Base-by-base conservation (phyloP, 179 eudicot species). In the Monotropa hypopitys region DNA sequence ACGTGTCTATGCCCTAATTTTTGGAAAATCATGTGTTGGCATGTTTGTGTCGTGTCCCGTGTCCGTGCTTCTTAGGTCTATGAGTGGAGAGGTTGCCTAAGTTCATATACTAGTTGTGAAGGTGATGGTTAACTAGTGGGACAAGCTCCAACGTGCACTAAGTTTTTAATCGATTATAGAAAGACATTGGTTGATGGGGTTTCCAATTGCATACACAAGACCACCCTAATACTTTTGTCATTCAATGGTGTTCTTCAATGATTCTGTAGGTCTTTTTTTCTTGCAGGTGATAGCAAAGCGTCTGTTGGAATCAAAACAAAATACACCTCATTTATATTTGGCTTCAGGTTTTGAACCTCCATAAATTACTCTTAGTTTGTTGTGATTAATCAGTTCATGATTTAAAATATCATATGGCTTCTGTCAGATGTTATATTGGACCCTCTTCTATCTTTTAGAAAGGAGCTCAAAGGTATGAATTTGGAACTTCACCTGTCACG, bases 291-390 rank as follows among this genome's bases (percentile, higher is more conserved):
- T 94, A 84, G 97, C 98, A 46, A 88, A 79, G 79, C 88, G 98
- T 72, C 83, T 95, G 80, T 83, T 95, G 89, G 99, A 95, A 81
- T 95, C 99, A 72, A 95, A 95, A 83, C 97, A 91, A 84, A 89
- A 72, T 78, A 91, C 81, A 71, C 99, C 99, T 77, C 99, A 95
- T 85, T 77, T 93, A 56, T 95, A 95, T 82, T 80, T 95, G 47
- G 87, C 92, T 33, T 80, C 97, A 90, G 99, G 99, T 92, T 72
- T 49, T 66, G 71, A 32, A 65, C 40, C 23, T 30, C 66, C 33
- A 42, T 62, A 61, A n/a, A 54, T 49, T 63, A 53, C 15, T 68
- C 12, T 80, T 40, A 71, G 42, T 46, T 68, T 40, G 23, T 38
- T 71, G 56, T 20, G 32, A 69, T 16, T 57, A 35, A 21, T 72